A percentile compares a stretch with the other conserved stretches of the same genome.
Conservation (phyloP, 768 basidiomycete species). For the Leccinum boreale region DNA sequence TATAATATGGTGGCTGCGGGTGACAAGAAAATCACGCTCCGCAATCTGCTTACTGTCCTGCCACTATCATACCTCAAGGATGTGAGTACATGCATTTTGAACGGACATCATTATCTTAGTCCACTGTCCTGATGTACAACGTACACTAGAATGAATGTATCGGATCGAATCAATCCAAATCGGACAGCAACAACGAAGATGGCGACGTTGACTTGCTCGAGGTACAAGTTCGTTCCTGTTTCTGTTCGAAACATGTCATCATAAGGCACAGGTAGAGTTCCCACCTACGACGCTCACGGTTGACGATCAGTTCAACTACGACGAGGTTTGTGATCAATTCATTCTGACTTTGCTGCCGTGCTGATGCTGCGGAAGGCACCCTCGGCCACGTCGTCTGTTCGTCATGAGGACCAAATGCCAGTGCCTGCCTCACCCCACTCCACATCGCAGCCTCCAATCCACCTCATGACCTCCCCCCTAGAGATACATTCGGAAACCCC, state of each 20-base stretch:
- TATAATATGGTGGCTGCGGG: not conserved
- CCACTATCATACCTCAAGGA: not conserved
- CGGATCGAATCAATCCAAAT: too few species aligned
- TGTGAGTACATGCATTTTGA: not conserved
- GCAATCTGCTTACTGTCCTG: not conserved
- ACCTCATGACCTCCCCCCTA: too few species aligned
- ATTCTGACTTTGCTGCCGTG: not conserved
- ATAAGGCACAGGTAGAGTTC: not conserved
- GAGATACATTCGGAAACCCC: not conserved
- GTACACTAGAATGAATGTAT: too few species aligned
- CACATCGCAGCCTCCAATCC: not conserved
- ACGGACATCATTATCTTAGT: not conserved
- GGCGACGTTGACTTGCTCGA: too few species aligned
- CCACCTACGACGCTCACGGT: not conserved
- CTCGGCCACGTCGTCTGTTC: not conserved
- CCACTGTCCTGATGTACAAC: too few species aligned
- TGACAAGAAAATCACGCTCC: not conserved
- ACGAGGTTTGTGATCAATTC: not conserved
- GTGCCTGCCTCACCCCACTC: not conserved
- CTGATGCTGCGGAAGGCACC: not conserved
- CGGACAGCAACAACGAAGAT: too few species aligned
- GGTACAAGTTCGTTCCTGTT: not conserved
- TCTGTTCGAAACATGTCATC: not conserved
- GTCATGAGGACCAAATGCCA: not conserved
- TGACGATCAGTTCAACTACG: not conserved